phyloP scores from a whole-genome alignment of 768 basidiomycete species.

The Termitomyces heimii region DNA sequence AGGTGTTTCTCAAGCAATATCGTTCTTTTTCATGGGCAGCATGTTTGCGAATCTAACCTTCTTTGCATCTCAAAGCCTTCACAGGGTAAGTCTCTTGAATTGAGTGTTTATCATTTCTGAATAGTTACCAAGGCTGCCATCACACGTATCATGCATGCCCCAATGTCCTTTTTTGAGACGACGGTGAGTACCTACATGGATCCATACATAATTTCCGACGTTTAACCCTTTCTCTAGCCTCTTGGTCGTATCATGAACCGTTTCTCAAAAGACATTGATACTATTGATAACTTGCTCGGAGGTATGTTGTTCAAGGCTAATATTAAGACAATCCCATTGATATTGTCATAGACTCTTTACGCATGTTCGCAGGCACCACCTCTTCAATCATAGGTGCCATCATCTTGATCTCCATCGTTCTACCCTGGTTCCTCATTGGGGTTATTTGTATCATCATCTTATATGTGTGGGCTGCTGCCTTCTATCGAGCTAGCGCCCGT shows the following conservation, averaged over 20 bases:
- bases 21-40: conserved; percentile 63
- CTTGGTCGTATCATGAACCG: conserved; percentile 88
- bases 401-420: conserved; percentile 69
- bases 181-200: conserved; percentile 39
- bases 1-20: conserved; percentile 64
- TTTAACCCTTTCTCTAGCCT: conserved; percentile 33
- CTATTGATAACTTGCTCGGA: conserved; percentile 69
- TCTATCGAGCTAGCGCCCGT: conserved; percentile 82
- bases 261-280: conserved; percentile 84
- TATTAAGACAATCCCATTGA: not conserved
- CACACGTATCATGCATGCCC: conserved; percentile 70
- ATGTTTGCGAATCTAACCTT: conserved; percentile 65
- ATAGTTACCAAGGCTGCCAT: conserved; percentile 43
- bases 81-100: conserved; percentile 34
- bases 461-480: conserved; percentile 69
- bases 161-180: conserved; percentile 89
- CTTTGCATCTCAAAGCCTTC: conserved; percentile 68
- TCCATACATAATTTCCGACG: not conserved
- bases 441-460: conserved; percentile 50
- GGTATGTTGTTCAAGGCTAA: conserved; percentile 23
- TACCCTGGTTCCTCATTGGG: conserved; percentile 84
- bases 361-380: conserved; percentile 63
- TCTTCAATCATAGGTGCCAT: conserved; percentile 68
- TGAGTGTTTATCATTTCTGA: not conserved
- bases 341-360: conserved; percentile 48